Conservation (phyloP, 2,329 filamentous ascomycete species). For the Calonectria montana region DNA sequence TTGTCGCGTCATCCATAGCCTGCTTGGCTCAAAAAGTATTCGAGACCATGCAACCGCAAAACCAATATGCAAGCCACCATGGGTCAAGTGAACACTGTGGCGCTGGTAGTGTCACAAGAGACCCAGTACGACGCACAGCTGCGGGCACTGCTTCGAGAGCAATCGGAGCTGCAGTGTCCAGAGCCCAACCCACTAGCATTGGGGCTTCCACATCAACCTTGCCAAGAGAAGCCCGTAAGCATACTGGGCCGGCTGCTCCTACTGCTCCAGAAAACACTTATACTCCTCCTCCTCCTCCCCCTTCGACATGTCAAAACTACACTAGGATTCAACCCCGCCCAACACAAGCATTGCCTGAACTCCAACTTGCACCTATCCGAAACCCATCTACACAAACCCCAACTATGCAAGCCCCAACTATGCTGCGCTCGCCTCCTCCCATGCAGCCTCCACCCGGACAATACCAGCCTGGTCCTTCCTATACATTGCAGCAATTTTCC, state of each 20-base stretch:
- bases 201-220: background rate
- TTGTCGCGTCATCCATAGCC: background rate
- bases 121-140: background rate
- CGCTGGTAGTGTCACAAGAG: background rate
- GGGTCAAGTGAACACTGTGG: background rate
- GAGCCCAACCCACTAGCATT: background rate
- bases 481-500: background rate
- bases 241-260: background rate
- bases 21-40: background rate
- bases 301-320: background rate
- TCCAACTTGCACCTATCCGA: background rate
- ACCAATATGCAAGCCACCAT: constrained; percentile 6
- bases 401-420: background rate
- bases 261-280: background rate
- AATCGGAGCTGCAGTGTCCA: background rate
- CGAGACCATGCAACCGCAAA: background rate
- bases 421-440: background rate
- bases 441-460: background rate
- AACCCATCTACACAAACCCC: background rate
- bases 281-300: background rate
- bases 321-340: background rate
- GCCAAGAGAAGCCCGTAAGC: background rate
- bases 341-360: background rate
- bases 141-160: background rate
- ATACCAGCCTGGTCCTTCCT: background rate